Evolutionary conservation across 2,329 filamentous ascomycete genomes (phyloP).

Genomic region (Ophiostoma sp.): DNA sequence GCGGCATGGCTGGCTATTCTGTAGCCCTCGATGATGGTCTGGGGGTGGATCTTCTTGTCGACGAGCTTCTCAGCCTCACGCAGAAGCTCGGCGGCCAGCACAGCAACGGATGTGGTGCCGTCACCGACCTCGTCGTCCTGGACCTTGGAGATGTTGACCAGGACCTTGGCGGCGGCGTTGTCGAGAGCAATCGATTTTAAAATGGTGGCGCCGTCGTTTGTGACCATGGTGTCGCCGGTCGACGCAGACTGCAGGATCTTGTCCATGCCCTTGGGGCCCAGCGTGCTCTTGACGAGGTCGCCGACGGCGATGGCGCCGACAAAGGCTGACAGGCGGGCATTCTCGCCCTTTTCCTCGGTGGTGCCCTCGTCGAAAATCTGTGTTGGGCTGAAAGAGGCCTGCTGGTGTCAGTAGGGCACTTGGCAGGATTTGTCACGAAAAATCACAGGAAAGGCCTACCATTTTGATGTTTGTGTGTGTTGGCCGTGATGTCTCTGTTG

Average conservation of each 20-base stretch:
- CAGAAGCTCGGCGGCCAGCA: slow-evolving; percentile 88
- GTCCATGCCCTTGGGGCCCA: slow-evolving; percentile 98
- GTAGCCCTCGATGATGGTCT: slow-evolving; percentile 99
- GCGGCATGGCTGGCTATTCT: slow-evolving; percentile 92
- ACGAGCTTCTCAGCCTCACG: slow-evolving; percentile 96
- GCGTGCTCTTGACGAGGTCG: slow-evolving; percentile 92
- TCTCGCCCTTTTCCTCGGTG: slow-evolving; percentile 96
- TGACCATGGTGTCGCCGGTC: slow-evolving; percentile 95
- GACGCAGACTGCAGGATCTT: slow-evolving; percentile 97
- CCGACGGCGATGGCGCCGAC: slow-evolving; percentile 97
- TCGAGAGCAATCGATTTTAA: slow-evolving; percentile 97
- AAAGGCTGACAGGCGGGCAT: slow-evolving; percentile 96
- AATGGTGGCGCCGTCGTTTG: slow-evolving; percentile 97
- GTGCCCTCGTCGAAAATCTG: slow-evolving; percentile 98
- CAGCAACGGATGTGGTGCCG: slow-evolving; percentile 95
- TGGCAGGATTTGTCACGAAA: background rate
- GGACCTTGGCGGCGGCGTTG: slow-evolving; percentile 94
- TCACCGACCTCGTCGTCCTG: slow-evolving; percentile 98
- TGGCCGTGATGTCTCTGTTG: slow-evolving; percentile 3
- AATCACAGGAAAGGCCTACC: background rate
- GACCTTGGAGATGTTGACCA: slow-evolving; percentile 99
- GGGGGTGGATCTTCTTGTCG: slow-evolving; percentile 96
- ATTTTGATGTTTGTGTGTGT: background rate
- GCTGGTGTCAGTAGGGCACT: background rate
- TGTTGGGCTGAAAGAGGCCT: slow-evolving; percentile 72